Conservation (phyloP, 495 filamentous ascomycete species). For the Pseudoneurospora amorphoporcata region DNA sequence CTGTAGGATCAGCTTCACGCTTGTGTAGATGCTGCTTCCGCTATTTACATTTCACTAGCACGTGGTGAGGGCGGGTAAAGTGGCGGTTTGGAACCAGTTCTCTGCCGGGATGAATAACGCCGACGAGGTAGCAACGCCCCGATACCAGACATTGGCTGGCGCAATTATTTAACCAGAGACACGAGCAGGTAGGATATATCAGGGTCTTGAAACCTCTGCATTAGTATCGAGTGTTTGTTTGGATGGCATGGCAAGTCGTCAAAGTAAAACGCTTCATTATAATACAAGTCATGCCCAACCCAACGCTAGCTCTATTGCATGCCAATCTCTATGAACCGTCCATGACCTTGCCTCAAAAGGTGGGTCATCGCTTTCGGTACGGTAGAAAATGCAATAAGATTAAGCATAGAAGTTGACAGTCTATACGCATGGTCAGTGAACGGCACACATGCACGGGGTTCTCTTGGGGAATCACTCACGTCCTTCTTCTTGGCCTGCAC, state of each 20-base stretch:
- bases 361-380: not conserved
- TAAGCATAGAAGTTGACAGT: slow-evolving; percentile 53
- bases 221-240: not conserved
- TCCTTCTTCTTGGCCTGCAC: slow-evolving; percentile 98
- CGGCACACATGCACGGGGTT: not conserved
- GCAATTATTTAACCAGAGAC: not conserved
- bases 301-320: slow-evolving; percentile 5
- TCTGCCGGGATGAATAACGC: not conserved
- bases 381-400: slow-evolving; percentile 16
- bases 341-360: not conserved
- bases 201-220: not conserved
- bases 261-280: slow-evolving; percentile 2
- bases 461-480: slow-evolving; percentile 29
- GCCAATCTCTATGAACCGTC: slow-evolving; percentile 5
- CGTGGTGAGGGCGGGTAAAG: not conserved
- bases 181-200: not conserved
- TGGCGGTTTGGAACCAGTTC: not conserved
- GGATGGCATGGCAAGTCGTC: not conserved
- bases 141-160: too few relatives aligned
- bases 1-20: not conserved
- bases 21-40: not conserved
- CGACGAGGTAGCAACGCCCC: not conserved
- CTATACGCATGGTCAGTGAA: slow-evolving; percentile 28
- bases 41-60: not conserved
- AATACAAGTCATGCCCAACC: slow-evolving; percentile 1